Evolutionary conservation across 805 yeast genomes (phyloP).

Genomic region (Deakozyma indianensis): DNA sequence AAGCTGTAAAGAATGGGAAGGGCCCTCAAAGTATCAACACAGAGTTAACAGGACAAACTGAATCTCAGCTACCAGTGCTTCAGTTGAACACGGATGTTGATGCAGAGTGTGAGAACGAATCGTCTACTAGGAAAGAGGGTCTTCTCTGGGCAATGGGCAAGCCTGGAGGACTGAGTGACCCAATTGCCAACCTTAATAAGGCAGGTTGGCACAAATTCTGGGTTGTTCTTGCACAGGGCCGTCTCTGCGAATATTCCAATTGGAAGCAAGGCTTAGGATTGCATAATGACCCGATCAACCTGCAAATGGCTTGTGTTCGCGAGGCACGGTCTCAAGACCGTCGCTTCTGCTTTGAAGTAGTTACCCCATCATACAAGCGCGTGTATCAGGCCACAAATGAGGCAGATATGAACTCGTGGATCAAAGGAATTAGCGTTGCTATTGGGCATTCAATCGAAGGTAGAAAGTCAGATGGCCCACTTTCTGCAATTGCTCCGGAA

Average conservation of each 20-base stretch:
- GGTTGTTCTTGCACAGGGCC: slow-evolving; percentile 62
- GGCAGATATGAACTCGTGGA: slow-evolving; percentile 57
- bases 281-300: slow-evolving; percentile 52
- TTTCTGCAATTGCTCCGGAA: neutral
- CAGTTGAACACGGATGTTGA: neutral
- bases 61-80: neutral
- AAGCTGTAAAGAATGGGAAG: slow-evolving; percentile 2
- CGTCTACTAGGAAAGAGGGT: slow-evolving; percentile 24
- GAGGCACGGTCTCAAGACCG: slow-evolving; percentile 26
- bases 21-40: neutral
- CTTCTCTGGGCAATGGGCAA: slow-evolving; percentile 29
- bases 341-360: slow-evolving; percentile 56
- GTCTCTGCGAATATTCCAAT: slow-evolving; percentile 55
- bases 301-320: slow-evolving; percentile 53
- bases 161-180: slow-evolving; percentile 22
- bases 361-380: slow-evolving; percentile 57
- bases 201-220: slow-evolving; percentile 73
- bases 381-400: slow-evolving; percentile 62
- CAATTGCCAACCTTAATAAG: slow-evolving; percentile 20
- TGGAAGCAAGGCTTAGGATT: slow-evolving; percentile 60
- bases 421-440: slow-evolving; percentile 33
- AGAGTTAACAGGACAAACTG: neutral
- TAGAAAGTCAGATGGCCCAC: neutral
- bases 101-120: neutral
- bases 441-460: slow-evolving; percentile 1